Evolutionary conservation across 805 yeast genomes (phyloP).

Genomic region (Wickerhamomyces alni): DNA sequence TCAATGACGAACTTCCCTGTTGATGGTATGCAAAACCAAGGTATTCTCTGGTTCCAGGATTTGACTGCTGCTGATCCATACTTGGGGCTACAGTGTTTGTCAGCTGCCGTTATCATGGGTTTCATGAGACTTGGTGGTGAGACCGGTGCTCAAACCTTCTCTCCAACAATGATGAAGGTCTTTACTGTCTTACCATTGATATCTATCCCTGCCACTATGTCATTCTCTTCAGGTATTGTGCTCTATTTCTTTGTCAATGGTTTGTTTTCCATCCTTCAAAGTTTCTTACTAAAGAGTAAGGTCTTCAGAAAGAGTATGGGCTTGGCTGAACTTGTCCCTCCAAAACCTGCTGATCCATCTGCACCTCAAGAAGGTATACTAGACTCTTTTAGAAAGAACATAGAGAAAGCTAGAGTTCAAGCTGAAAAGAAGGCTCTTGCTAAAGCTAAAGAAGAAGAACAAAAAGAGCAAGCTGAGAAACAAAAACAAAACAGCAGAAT

Average conservation of each 20-base stretch:
- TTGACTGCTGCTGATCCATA: conserved; percentile 86
- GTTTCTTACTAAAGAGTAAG: conserved; percentile 54
- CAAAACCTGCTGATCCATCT: conserved; percentile 33
- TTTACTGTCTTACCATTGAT: conserved; percentile 71
- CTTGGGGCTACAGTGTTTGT: conserved; percentile 74
- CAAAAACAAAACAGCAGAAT: conserved; percentile 23
- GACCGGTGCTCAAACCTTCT: conserved; percentile 68
- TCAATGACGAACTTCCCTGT: conserved; percentile 82
- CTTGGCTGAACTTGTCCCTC: conserved; percentile 56
- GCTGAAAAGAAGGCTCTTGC: conserved; percentile 31
- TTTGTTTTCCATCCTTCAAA: conserved; percentile 65
- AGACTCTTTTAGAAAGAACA: conserved; percentile 32
- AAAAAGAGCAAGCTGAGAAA: conserved; percentile 25
- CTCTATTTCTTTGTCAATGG: conserved; percentile 84
- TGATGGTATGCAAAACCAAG: conserved; percentile 72
- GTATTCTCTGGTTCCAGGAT: conserved; percentile 79
- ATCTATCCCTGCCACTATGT: conserved; percentile 85
- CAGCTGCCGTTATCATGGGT: conserved; percentile 71
- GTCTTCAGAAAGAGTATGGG: conserved; percentile 50
- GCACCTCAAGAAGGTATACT: conserved; percentile 30
- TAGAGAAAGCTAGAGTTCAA: conserved; percentile 33
- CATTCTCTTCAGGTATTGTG: conserved; percentile 78
- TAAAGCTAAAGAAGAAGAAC: conserved; percentile 28
- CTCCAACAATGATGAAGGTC: conserved; percentile 60
- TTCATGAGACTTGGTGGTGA: conserved; percentile 88